phyloP scores from a whole-genome alignment of 257 asterid species.

The Scutellaria minor region DNA sequence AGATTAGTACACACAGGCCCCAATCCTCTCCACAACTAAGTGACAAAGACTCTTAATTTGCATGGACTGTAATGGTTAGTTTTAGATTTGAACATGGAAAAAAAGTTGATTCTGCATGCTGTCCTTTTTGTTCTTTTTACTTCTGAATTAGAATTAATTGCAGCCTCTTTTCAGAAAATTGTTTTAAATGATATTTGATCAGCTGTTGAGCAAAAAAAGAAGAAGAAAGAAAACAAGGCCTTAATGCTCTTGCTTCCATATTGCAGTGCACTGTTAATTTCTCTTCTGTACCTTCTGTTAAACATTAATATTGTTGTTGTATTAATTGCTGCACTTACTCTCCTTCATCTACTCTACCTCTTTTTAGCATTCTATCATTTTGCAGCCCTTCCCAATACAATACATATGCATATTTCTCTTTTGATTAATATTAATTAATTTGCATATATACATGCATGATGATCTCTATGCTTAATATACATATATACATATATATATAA shows the following conservation, averaged over 20 bases:
- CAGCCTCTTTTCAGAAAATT: constrained; percentile 41
- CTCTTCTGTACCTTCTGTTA: constrained; percentile 45
- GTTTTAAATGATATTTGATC: constrained; percentile 34
- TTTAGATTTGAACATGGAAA: constrained; percentile 24
- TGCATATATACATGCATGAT: too few species aligned
- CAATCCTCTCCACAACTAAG: constrained; percentile 54
- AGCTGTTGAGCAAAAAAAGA: background rate
- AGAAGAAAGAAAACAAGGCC: background rate
- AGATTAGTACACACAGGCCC: constrained; percentile 66
- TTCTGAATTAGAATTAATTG: constrained; percentile 51
- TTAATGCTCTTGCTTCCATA: constrained; percentile 39
- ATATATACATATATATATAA: too few species aligned
- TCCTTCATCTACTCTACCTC: constrained; percentile 46
- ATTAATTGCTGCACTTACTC: constrained; percentile 52
- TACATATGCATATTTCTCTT: background rate
- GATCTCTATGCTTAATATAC: too few species aligned
- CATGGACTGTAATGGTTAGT: constrained; percentile 19
- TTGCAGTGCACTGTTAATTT: constrained; percentile 21
- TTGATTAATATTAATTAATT: too few species aligned
- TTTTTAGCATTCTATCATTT: constrained; percentile 16
- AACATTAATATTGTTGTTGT: constrained; percentile 37
- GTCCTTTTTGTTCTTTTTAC: background rate
- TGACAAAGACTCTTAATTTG: too few species aligned
- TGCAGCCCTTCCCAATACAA: background rate
- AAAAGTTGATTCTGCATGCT: constrained; percentile 27